Base-by-base conservation (phyloP, 2,329 filamentous ascomycete species). In the Ramichloridium luteum region DNA sequence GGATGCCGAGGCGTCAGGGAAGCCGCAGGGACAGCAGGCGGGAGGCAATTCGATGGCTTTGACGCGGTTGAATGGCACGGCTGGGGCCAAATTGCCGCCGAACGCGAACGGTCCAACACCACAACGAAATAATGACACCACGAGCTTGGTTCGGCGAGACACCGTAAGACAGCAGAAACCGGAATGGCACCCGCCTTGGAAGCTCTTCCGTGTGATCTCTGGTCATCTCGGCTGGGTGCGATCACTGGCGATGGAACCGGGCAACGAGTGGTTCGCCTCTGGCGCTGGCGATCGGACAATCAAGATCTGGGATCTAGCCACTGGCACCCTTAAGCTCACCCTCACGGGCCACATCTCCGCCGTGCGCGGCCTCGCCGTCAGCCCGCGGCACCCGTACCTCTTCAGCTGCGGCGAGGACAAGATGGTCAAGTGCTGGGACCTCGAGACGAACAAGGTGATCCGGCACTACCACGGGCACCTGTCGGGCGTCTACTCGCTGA, bases 401-500 rank as follows among this genome's bases (percentile, higher is more conserved):
- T 98, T 98, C 59, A 93, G 85, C 8, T 98, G 90, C 51, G 92
- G 84, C 36, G 90, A 98, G 59, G 90, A 98, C 57, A 98, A 98
- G 65, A 94, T 94, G 86, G 90, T 98, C 40, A 98, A 98, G 61
- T 98, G 90, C 62, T 98, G 90, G 90, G 90, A 98, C 62, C 64
- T 98, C 44, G 90, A 98, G 59, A 94, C 88, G n/a, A 98, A 98
- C 65, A 94, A 94, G 59, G 90, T 98, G 38, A 94, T 96, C 52
- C 74, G 88, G 23, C 90, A 98, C 56, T 98, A 96, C 57, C 90
- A 98, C 56, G 92, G 92, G 12, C 90, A 98, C 61, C 65, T 98
- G 13, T 93, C 83, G 47, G 90, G 90, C 42, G 90, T 98, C 3
- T 98, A 98, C 60, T 86, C 86, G 1, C 66, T 98, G 4, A 74